Evolutionary conservation across 345 rosid genomes (phyloP), one percentile per base, ranked within the genome.

Genomic region (Passiflora organensis): DNA sequence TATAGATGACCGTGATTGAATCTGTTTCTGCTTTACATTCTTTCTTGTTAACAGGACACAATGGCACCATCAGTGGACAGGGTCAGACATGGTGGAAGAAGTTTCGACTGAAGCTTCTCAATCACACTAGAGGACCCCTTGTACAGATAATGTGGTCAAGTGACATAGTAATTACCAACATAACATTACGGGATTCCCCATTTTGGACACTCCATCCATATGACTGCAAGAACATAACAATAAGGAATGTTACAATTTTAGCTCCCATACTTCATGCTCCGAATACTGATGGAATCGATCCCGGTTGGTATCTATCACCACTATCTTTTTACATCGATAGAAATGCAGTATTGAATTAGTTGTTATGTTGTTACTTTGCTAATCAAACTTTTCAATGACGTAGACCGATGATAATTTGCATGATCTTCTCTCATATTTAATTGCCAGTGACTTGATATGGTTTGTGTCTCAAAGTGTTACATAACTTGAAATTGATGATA

Each of bases 121-220:
- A 89, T 67, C 53, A 93, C 74, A 93, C 96, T 2, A 84, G 99
- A 66, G 99, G 96, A 11, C 99, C 99, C 17, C 86, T 93, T 52
- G 81, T 93, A 48, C 96, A 93, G 69, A 82, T 93, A 28, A 86
- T 93, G 96, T 84, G 89, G 94, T 93, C 99, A 0, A 82, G 91
- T 68, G 89, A 89, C 70, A 86, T 93, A 49, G 61, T 86, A 42
- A 77, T 93, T 64, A 68, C 86, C 34, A 78, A 89, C 56, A 73
- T 93, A 48, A 93, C 96, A 39, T 70, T 93, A 58, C 91, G 78
- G 45, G 94, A 89, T 71, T 86, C 96, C 43, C 99, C 99, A 11
- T 93, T 93, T 71, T 93, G 99, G 95, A 93, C 96, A 3, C 78
- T 89, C 55, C 99, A 93, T 77, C 99, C 95, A 15, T 93, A 89